These are phyloP conservation scores for Alternaria triticina DNA, from an alignment of 2,329 filamentous ascomycete species.

Conservation along the genomic window DNA sequence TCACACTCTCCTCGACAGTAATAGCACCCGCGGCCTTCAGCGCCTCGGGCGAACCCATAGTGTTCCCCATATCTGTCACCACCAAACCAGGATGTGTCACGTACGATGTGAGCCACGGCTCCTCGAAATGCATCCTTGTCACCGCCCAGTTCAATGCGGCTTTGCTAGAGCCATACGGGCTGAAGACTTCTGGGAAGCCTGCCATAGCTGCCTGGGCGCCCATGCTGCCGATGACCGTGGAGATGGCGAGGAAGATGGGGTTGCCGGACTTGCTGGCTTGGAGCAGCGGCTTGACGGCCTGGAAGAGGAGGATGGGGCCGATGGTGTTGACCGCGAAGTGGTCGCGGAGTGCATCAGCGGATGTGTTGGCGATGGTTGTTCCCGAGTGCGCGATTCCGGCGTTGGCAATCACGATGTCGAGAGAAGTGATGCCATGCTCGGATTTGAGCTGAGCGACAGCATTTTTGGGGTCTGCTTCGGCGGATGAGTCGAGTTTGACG, in stretches of 20 bases:
- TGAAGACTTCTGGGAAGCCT: neutral
- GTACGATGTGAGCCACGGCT: conserved; percentile 13
- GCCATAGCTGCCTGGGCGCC: neutral
- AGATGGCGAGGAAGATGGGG: conserved; percentile 21
- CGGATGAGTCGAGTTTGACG: conserved; percentile 21
- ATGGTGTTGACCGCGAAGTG: conserved; percentile 52
- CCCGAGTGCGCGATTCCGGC: conserved; percentile 49
- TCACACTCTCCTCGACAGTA: conserved; percentile 1
- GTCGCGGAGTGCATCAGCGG: neutral
- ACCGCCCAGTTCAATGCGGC: conserved; percentile 21
- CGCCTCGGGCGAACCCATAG: neutral
- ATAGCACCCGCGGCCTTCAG: conserved; percentile 1
- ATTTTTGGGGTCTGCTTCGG: conserved; percentile 3
- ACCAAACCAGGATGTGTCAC: conserved; percentile 17
- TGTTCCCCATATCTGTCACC: neutral
- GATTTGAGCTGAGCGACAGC: conserved; percentile 13
- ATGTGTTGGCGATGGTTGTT: neutral
- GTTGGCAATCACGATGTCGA: conserved; percentile 63
- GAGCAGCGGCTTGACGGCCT: conserved; percentile 49
- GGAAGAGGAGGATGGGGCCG: conserved; percentile 36
- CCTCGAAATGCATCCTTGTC: conserved; percentile 12
- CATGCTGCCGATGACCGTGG: conserved; percentile 13
- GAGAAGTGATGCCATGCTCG: conserved; percentile 44
- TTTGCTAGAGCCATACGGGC: conserved; percentile 15
- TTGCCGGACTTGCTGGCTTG: conserved; percentile 17